Percentiles rank a stretch among this genome's conserved stretches.
Evolutionary conservation across 805 yeast species (phyloP).

Genomic region (Torulaspora indica): DNA sequence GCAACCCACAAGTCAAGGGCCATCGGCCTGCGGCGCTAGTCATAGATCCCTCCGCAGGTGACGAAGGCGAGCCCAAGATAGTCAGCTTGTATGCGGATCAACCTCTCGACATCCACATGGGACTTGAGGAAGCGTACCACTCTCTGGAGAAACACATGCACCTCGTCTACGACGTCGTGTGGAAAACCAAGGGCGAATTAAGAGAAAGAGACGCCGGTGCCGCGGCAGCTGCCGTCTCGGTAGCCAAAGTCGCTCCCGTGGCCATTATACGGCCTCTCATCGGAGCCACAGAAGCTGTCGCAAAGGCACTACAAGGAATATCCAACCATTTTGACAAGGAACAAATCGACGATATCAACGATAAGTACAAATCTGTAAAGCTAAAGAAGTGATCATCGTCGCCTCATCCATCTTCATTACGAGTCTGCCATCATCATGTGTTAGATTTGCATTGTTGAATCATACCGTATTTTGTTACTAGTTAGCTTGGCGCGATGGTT

Average conservation of each 20-base stretch:
- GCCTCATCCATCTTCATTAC: not conserved
- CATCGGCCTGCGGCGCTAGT: slow-evolving; percentile 29
- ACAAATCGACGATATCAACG: slow-evolving; percentile 53
- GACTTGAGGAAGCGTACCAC: slow-evolving; percentile 67
- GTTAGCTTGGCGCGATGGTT: not conserved
- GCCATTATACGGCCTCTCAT: slow-evolving; percentile 78
- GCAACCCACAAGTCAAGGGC: slow-evolving; percentile 33
- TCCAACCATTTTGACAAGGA: slow-evolving; percentile 73
- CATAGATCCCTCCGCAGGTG: slow-evolving; percentile 22
- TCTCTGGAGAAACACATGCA: slow-evolving; percentile 64
- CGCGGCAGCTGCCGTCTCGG: slow-evolving; percentile 59
- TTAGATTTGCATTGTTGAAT: not conserved
- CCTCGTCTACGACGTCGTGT: slow-evolving; percentile 60
- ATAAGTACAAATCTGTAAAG: slow-evolving; percentile 51
- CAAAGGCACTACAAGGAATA: slow-evolving; percentile 76
- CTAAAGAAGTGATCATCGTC: not conserved
- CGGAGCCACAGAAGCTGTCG: slow-evolving; percentile 88
- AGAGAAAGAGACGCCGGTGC: slow-evolving; percentile 42
- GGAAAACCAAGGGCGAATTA: slow-evolving; percentile 56
- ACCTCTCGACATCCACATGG: slow-evolving; percentile 66
- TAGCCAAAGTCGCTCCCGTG: slow-evolving; percentile 75
- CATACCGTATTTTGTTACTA: not conserved
- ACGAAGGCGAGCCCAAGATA: slow-evolving; percentile 33
- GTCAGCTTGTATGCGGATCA: slow-evolving; percentile 81
- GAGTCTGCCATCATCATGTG: not conserved